Evolutionary conservation across 2,329 filamentous ascomycete species (phyloP), one percentile per base, ranked within the genome.

Genomic region (Pseudonectria foliicola): DNA sequence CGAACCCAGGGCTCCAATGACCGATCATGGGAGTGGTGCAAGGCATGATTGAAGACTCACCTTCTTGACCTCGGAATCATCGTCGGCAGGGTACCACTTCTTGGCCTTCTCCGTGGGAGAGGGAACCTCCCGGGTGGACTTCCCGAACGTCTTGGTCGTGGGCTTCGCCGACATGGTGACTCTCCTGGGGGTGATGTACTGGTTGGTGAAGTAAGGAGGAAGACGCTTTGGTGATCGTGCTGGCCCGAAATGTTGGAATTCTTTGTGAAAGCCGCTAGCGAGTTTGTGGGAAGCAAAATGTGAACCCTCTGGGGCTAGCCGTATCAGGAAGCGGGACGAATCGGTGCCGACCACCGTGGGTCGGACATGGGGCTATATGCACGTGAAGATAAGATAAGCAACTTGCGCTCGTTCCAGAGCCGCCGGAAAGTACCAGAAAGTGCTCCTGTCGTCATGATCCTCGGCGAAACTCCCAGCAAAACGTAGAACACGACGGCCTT

Each of bases 41-140:
- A 43, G 34, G 38, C 44, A 50, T 52, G 42, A 44, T 35, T 42
- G 39, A 49, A 39, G 60, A 85, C 88, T 78, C 80, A 98, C 92
- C 85, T 93, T 90, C 81, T 89, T 94, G 62, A 80, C 78, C 71
- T 83, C 73, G 66, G 77, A 66, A 64, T 90, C 85, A 71, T 95
- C 90, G 70, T 93, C 85, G 65, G 87, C 85, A 68, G 88, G 86
- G 76, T 98, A 98, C 87, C 90, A 98, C 77, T 95, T 96, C 78
- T 85, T 81, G 62, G 90, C 90, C 85, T 93, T 94, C 71, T 95
- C 80, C 64, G 77, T 75, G 70, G 76, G 69, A 70, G 85, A 80
- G 68, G 85, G 88, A 69, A 95, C 82, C 70, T 83, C 78, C 75
- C 90, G 82, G 75, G 86, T 85, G 73, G 86, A 86, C 80, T 92